Evolutionary conservation across 164 flowering plant species (phyloP).

Genomic region (Nymphaea thermarum): DNA sequence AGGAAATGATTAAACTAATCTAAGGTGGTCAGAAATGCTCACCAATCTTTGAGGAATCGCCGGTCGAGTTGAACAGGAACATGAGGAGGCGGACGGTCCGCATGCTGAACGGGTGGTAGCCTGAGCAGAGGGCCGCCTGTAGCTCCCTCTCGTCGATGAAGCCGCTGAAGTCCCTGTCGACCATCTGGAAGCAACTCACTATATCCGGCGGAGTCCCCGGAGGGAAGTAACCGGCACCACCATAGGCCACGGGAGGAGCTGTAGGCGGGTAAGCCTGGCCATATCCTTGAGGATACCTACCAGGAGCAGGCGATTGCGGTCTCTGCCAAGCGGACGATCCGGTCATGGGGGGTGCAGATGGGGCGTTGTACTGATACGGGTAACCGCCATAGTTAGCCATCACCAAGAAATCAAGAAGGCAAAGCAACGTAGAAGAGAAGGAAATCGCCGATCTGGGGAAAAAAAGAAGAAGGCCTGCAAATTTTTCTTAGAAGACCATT

Average conservation of each 20-base stretch:
- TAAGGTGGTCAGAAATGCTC: conserved; percentile 3
- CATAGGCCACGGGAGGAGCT: conserved; percentile 5
- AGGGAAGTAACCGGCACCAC: conserved; percentile 23
- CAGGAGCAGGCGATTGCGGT: not conserved
- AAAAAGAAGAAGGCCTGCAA: no score
- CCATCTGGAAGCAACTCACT: conserved; percentile 56
- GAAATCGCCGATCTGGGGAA: no score
- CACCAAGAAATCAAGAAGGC: no score
- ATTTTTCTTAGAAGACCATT: no score
- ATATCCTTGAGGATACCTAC: not conserved
- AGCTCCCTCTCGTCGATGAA: conserved; percentile 61
- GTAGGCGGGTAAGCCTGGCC: conserved; percentile 12
- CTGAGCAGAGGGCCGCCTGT: conserved; percentile 48
- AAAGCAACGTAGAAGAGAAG: no score
- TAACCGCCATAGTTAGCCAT: not conserved
- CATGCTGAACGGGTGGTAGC: conserved; percentile 39
- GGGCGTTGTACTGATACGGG: conserved; percentile 8
- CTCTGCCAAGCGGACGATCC: conserved; percentile 12
- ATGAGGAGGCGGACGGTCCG: conserved; percentile 56
- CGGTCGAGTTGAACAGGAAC: conserved; percentile 52
- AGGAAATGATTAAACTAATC: not conserved
- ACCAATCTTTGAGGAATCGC: conserved; percentile 38
- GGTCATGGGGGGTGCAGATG: conserved; percentile 34
- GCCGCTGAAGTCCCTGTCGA: conserved; percentile 66
- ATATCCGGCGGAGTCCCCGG: conserved; percentile 62